Base-by-base conservation (phyloP, 2,329 filamentous ascomycete species). In the Clarireedia paspali region DNA sequence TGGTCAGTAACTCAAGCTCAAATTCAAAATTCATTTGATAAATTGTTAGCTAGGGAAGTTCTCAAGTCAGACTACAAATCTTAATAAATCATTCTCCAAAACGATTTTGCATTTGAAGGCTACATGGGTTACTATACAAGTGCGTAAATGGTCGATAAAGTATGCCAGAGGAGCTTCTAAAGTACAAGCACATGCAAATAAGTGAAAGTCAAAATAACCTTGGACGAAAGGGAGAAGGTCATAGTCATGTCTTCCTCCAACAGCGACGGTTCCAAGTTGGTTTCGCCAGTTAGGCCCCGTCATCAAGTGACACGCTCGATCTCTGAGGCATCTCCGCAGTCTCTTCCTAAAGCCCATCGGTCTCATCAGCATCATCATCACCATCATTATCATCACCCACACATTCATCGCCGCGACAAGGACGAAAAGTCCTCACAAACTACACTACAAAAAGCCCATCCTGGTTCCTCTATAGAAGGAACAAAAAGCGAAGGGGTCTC, bases 221-320 rank as follows among this genome's bases (percentile, higher is more conserved):
- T 39, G 42, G 44, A 50, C 53, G 7, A 20, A 10, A 30, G 14
- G 42, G 20, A 40, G 30, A 24, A 34, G 46, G 50, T 38, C 53
- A 50, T 15, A 55, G 53, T 39, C 45, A 59, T 59, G 56, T 52
- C 56, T 51, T 50, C 57, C 14, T 50, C 57, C 14, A 53, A 45
- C 48, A 24, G 53, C 6, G 53, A 55, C 26, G 39, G 39, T 44
- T 50, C 53, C 24, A 55, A 50, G 27, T 34, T 50, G 44, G 27
- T 42, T 50, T 46, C 47, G 45, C 46, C 48, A 34, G 52, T 23
- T 15, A 38, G 36, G n/a, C 68, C 73, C 24, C 75, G 75, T 57
- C 80, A 81, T 62, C 78, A 80, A 62, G 72, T 82, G 58, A 77
- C 74, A 58, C 76, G 79, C 36, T 84, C 82, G 47, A 63, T 64